A percentile compares a stretch with the other conserved stretches of the same genome.
These are phyloP conservation scores for Sequoia sempervirens DNA, from an alignment of 75 land plant genomes.

Conservation along the genomic window DNA sequence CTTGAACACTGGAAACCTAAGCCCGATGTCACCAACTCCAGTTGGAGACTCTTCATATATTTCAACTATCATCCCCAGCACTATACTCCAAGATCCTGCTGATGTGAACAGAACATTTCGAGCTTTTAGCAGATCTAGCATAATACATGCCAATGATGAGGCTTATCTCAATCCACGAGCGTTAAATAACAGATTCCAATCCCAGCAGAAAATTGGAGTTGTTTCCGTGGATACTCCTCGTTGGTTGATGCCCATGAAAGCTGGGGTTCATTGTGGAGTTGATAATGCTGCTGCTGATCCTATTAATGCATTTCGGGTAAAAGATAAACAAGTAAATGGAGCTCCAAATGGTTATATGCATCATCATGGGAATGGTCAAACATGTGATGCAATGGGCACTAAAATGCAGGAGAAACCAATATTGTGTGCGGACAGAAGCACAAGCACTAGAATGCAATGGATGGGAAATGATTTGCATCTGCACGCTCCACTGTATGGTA, in stretches of 20 bases:
- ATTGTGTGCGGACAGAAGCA: neutral
- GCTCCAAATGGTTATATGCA: neutral
- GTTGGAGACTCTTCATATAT: neutral
- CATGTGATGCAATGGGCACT: neutral
- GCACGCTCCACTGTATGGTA: neutral
- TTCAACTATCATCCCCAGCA: neutral
- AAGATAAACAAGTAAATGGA: neutral
- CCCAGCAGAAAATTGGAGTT: neutral
- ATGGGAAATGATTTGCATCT: neutral
- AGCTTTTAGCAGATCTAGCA: neutral
- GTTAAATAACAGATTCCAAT: neutral
- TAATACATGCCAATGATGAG: neutral
- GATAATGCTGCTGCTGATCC: neutral
- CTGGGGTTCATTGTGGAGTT: neutral
- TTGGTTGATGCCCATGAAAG: neutral
- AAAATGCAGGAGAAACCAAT: neutral
- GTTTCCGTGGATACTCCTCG: neutral
- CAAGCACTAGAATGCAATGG: neutral
- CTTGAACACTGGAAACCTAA: conserved; percentile 6
- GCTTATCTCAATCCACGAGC: neutral
- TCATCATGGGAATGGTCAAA: neutral
- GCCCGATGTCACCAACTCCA: conserved; percentile 6
- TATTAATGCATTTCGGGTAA: neutral
- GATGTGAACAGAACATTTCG: neutral
- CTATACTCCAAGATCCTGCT: neutral